phyloP scores from a whole-genome alignment of 164 flowering plant genomes.

The Buxus sempervirens region DNA sequence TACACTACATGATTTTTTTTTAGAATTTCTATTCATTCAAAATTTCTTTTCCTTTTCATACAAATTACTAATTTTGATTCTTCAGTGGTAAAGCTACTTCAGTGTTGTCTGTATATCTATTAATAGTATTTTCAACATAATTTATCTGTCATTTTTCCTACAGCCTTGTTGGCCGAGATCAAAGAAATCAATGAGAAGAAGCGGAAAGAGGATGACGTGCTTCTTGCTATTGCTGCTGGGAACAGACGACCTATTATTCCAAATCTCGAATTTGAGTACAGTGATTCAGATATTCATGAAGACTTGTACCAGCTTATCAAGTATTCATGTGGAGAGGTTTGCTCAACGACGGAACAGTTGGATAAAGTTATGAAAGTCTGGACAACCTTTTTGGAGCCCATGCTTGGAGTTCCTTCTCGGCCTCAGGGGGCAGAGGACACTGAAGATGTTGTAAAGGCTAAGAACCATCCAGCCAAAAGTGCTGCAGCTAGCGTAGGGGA shows the following conservation, averaged over 20 bases:
- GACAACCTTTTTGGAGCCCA: conserved; percentile 79
- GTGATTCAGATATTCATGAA: conserved; percentile 76
- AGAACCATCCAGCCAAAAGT: conserved; percentile 35
- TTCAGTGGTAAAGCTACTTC: too few species aligned
- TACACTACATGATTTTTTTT: too few species aligned
- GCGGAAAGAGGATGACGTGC: conserved; percentile 69
- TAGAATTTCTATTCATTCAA: too few species aligned
- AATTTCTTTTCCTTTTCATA: too few species aligned
- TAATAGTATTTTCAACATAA: too few species aligned
- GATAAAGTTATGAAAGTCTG: conserved; percentile 93
- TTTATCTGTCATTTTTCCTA: not conserved
- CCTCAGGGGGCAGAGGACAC: conserved; percentile 73
- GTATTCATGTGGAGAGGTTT: conserved; percentile 75
- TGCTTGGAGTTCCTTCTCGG: conserved; percentile 73
- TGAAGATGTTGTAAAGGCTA: conserved; percentile 61
- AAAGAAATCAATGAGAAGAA: conserved; percentile 85
- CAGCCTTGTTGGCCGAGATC: conserved; percentile 82
- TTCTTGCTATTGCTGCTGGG: conserved; percentile 78
- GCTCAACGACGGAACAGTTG: conserved; percentile 68
- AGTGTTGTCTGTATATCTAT: too few species aligned
- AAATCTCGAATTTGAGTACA: conserved; percentile 59
- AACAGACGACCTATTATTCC: conserved; percentile 59
- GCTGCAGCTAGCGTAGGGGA: conserved; percentile 34
- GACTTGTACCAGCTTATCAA: conserved; percentile 77
- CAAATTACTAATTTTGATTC: too few species aligned